Conservation (phyloP, 1,139 yeast species). For the Tardiomyces digboiensis region DNA sequence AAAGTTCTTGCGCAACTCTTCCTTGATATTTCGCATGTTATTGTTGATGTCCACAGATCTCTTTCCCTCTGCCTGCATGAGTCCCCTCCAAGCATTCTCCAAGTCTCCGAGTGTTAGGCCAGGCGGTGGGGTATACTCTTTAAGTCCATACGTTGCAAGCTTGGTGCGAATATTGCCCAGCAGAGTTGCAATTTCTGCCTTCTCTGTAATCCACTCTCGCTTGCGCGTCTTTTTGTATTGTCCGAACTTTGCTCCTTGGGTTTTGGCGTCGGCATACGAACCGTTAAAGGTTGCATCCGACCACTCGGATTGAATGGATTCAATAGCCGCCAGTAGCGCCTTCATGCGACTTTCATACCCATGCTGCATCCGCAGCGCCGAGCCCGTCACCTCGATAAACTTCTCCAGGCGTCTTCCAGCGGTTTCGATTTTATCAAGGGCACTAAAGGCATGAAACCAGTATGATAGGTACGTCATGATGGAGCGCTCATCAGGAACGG, state of each 20-base stretch:
- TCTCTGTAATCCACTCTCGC: slow-evolving; percentile 32
- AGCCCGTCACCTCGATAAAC: slow-evolving; percentile 28
- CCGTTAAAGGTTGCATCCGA: slow-evolving; percentile 19
- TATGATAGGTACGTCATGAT: slow-evolving; percentile 57
- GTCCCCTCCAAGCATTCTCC: slow-evolving; percentile 25
- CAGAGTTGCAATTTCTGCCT: slow-evolving; percentile 28
- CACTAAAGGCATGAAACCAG: slow-evolving; percentile 49
- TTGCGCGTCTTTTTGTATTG: slow-evolving; percentile 26
- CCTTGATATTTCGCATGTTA: slow-evolving; percentile 26
- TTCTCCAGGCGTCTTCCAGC: slow-evolving; percentile 33
- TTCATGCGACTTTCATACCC: slow-evolving; percentile 27
- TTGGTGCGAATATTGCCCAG: slow-evolving; percentile 32
- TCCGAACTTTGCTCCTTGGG: slow-evolving; percentile 20
- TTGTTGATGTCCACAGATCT: slow-evolving; percentile 27
- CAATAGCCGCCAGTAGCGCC: slow-evolving; percentile 20
- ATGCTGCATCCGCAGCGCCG: slow-evolving; percentile 28
- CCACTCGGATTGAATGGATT: slow-evolving; percentile 13
- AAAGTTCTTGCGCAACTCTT: slow-evolving; percentile 40
- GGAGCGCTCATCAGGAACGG: slow-evolving; percentile 55
- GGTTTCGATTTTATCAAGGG: slow-evolving; percentile 29
- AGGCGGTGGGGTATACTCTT: slow-evolving; percentile 28
- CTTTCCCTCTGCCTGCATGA: slow-evolving; percentile 25
- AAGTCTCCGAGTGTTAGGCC: slow-evolving; percentile 24
- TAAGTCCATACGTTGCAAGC: slow-evolving; percentile 29
- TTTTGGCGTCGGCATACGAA: slow-evolving; percentile 25